Conservation (phyloP, 768 basidiomycete species). For the Mycena venus region DNA sequence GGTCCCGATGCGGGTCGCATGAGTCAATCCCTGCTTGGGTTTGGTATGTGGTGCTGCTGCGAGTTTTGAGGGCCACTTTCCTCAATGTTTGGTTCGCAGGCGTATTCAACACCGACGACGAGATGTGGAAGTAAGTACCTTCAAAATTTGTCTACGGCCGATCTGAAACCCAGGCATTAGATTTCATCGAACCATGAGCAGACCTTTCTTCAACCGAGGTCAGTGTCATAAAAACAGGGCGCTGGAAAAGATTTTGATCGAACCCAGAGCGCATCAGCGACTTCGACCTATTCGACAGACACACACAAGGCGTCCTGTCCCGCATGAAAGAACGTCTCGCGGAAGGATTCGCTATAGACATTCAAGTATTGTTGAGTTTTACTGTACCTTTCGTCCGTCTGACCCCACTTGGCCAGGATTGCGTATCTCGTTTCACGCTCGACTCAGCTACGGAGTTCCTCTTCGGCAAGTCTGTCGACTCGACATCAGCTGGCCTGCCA, state of each 20-base stretch:
- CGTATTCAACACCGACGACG: constrained; percentile 24
- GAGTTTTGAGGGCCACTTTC: too few relatives aligned
- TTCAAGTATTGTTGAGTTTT: too few relatives aligned
- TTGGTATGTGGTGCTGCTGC: not conserved
- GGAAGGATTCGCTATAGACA: constrained; percentile 11
- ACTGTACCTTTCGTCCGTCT: too few relatives aligned
- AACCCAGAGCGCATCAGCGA: constrained; percentile 25
- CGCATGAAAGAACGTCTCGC: not conserved
- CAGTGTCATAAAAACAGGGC: too few relatives aligned
- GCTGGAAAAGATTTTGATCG: too few relatives aligned
- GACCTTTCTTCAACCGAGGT: constrained; percentile 27
- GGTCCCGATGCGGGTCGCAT: not conserved
- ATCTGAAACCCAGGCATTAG: too few relatives aligned
- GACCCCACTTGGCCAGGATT: too few relatives aligned
- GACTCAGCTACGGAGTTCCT: constrained; percentile 20
- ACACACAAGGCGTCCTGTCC: not conserved
- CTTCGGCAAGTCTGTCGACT: not conserved
- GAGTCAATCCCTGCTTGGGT: constrained; percentile 19
- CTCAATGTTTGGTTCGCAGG: not conserved
- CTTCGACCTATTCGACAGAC: constrained; percentile 22
- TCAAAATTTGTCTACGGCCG: too few relatives aligned
- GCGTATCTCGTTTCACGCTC: constrained; percentile 17
- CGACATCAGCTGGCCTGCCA: not conserved
- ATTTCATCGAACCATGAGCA: constrained; percentile 17
- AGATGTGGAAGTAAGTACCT: constrained; percentile 24